These are phyloP conservation scores for Solanum tacnaense DNA, from an alignment of 257 asterid genomes.

Conservation along the genomic window DNA sequence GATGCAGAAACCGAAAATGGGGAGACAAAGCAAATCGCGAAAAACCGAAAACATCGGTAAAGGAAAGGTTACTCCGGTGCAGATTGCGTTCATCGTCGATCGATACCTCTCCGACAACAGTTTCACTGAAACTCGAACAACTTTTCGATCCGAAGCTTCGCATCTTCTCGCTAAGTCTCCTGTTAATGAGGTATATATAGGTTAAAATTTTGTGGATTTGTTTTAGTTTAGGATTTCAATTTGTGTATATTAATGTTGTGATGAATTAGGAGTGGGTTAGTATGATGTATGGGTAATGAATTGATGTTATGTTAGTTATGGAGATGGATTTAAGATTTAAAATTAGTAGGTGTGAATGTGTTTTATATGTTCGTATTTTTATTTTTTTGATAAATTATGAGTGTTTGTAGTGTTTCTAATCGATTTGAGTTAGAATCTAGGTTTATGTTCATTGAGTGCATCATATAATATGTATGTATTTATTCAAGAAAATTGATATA, in stretches of 20 bases:
- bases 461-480: background rate
- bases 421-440: background rate
- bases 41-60: constrained; percentile 52
- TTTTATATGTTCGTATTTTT: background rate
- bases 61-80: constrained; percentile 79
- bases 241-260: background rate
- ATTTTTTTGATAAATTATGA: background rate
- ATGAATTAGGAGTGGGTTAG: background rate
- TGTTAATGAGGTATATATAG: constrained; percentile 45
- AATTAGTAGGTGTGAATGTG: background rate
- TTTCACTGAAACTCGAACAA: constrained; percentile 39
- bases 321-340: background rate
- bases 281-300: background rate
- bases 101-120: constrained; percentile 71
- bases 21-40: constrained; percentile 51
- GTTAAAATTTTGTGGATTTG: background rate
- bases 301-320: background rate
- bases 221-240: background rate
- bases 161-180: constrained; percentile 67
- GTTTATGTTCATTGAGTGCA: background rate
- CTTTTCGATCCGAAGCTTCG: constrained; percentile 76
- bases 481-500: background rate
- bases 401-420: background rate
- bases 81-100: constrained; percentile 88
- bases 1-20: constrained; percentile 23